These are phyloP conservation scores for Blastomyces gilchristii DNA, from an alignment of 2,329 filamentous ascomycete species.

Conservation along the genomic window DNA sequence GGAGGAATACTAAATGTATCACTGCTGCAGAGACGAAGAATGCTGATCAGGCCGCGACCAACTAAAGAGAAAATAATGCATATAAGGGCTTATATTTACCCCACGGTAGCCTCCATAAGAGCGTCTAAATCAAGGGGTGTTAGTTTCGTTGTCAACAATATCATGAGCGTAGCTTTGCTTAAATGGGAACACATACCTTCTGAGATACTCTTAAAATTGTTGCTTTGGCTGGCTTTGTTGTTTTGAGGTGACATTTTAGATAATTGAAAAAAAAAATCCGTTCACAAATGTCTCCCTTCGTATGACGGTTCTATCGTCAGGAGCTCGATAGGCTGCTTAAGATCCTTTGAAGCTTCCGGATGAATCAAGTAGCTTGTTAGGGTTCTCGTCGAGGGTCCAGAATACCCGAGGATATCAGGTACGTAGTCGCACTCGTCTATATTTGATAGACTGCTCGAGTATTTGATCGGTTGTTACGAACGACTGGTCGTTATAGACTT, in stretches of 20 bases:
- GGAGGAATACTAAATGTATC: neutral
- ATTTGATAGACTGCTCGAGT: neutral
- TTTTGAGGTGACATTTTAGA: neutral
- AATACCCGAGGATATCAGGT: neutral
- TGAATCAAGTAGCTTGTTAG: neutral
- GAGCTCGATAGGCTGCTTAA: neutral
- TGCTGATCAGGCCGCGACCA: neutral
- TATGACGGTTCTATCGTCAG: neutral
- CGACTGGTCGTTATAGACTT: neutral
- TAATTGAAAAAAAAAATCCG: neutral
- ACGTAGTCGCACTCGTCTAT: neutral
- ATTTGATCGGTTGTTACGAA: neutral
- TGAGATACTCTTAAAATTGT: neutral
- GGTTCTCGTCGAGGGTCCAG: neutral
- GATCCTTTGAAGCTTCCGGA: neutral
- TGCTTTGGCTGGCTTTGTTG: neutral
- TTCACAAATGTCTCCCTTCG: neutral
- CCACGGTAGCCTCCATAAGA: neutral
- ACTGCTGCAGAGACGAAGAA: neutral
- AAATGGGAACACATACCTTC: neutral
- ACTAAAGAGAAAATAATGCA: neutral
- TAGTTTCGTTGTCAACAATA: neutral
- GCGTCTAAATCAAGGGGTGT: neutral
- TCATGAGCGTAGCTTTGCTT: neutral
- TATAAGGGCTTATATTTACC: neutral